Percentiles rank a stretch among this genome's conserved stretches.
Conservation (phyloP, 441 rosid genomes). For the Breynia disticha region DNA sequence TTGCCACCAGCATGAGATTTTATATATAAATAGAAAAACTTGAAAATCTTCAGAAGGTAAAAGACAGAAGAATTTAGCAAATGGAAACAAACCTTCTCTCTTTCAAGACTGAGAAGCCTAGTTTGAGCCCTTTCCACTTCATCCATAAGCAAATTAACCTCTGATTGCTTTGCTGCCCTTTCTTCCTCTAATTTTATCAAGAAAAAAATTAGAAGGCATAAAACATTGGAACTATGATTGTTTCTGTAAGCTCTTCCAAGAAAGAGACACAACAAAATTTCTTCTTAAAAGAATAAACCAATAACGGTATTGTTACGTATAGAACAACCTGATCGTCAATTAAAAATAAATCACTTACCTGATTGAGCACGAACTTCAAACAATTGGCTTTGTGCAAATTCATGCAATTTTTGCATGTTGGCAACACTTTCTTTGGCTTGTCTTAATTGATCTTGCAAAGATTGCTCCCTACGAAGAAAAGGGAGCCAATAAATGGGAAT, state of each 20-base stretch:
- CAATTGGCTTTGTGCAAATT: slow-evolving; percentile 92
- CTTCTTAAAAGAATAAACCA: too few species aligned
- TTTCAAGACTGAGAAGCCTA: slow-evolving; percentile 90
- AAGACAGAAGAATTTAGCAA: slow-evolving; percentile 11
- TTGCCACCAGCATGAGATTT: too few species aligned
- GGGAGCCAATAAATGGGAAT: background rate
- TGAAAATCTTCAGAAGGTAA: background rate
- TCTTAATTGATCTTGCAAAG: slow-evolving; percentile 89
- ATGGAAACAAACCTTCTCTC: slow-evolving; percentile 71
- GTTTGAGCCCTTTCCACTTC: slow-evolving; percentile 99
- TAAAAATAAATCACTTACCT: slow-evolving; percentile 39
- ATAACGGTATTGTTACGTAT: too few species aligned
- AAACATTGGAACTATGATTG: background rate
- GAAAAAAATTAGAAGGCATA: slow-evolving; percentile 4
- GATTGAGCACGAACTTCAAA: slow-evolving; percentile 92
- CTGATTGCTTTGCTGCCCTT: slow-evolving; percentile 88
- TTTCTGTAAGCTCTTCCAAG: background rate
- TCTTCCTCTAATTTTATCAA: slow-evolving; percentile 71
- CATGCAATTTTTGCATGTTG: slow-evolving; percentile 91
- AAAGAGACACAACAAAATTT: too few species aligned
- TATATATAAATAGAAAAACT: too few species aligned
- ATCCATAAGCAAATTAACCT: slow-evolving; percentile 90
- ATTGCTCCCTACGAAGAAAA: slow-evolving; percentile 57
- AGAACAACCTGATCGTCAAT: background rate
- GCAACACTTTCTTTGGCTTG: slow-evolving; percentile 92